Percentiles rank a stretch among this genome's conserved stretches.
Evolutionary conservation across 495 filamentous ascomycete genomes (phyloP).

Genomic region (Sporormia fimetaria): DNA sequence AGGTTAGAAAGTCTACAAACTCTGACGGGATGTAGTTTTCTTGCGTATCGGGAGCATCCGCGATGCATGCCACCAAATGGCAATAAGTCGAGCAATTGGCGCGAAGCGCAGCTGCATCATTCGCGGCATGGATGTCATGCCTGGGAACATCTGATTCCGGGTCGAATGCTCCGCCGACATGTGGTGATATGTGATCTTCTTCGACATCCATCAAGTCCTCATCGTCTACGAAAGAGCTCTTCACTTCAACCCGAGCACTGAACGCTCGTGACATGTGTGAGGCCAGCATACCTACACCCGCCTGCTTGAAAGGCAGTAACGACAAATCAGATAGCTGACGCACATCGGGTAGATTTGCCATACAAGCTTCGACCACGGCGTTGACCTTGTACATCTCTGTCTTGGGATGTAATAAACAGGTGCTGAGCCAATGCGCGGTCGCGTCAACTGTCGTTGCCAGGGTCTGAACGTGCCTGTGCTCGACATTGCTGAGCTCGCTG

Average conservation of each 20-base stretch:
- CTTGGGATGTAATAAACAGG: slow-evolving; percentile 21
- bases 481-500: slow-evolving; percentile 5
- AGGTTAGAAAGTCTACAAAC: slow-evolving; percentile 42
- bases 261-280: slow-evolving; percentile 29
- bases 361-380: slow-evolving; percentile 23
- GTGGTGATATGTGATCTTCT: slow-evolving; percentile 50
- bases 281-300: slow-evolving; percentile 9
- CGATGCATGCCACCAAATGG: slow-evolving; percentile 13
- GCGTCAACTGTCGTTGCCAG: slow-evolving; percentile 18
- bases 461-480: slow-evolving; percentile 21
- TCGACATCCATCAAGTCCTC: slow-evolving; percentile 71
- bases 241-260: slow-evolving; percentile 32
- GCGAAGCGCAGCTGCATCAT: slow-evolving; percentile 42
- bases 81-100: slow-evolving; percentile 18
- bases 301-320: slow-evolving; percentile 8
- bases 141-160: slow-evolving; percentile 34
- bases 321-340: slow-evolving; percentile 7
- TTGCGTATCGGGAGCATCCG: background rate
- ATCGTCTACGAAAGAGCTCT: slow-evolving; percentile 27
- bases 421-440: slow-evolving; percentile 20
- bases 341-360: slow-evolving; percentile 14
- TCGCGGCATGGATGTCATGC: slow-evolving; percentile 37
- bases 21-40: slow-evolving; percentile 9
- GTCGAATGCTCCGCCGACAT: slow-evolving; percentile 33
- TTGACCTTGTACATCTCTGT: slow-evolving; percentile 32